Conservation (phyloP, 345 rosid genomes). For the Brassica nigra region DNA sequence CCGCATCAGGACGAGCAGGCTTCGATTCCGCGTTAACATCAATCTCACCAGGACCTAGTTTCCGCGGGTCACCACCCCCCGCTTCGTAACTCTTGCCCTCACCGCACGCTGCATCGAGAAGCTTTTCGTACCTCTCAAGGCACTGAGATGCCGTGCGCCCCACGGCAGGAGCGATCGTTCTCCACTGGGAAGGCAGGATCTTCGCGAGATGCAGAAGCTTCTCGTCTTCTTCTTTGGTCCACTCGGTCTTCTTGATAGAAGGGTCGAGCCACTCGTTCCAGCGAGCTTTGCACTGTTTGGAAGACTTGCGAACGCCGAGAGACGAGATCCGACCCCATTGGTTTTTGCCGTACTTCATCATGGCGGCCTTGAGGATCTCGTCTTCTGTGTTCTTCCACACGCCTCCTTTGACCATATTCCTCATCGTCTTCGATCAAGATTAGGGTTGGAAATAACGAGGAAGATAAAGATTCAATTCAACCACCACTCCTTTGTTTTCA, state of each 20-base stretch:
- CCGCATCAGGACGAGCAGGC: constrained; percentile 99
- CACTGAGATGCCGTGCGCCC: constrained; percentile 50
- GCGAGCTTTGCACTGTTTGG: constrained; percentile 99
- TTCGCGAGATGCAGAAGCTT: constrained; percentile 48
- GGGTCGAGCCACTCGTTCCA: constrained; percentile 99
- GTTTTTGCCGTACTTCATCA: constrained; percentile 97
- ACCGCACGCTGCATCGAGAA: constrained; percentile 94
- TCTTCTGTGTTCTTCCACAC: constrained; percentile 99
- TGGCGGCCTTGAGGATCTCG: constrained; percentile 96
- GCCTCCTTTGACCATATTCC: constrained; percentile 99
- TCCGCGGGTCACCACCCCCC: constrained; percentile 83
- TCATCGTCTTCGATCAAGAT: constrained; percentile 71
- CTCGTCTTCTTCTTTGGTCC: constrained; percentile 97
- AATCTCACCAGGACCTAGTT: constrained; percentile 94
- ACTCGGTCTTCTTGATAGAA: constrained; percentile 97
- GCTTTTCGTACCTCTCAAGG: constrained; percentile 94
- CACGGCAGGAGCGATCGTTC: constrained; percentile 97
- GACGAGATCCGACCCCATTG: constrained; percentile 99
- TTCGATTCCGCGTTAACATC: constrained; percentile 95
- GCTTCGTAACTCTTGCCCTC: constrained; percentile 53
- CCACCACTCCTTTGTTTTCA: not conserved
- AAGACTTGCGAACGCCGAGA: constrained; percentile 92
- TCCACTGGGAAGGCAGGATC: constrained; percentile 98
- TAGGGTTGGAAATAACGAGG: not conserved
- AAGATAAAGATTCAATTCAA: not conserved